Percentiles rank a stretch among this genome's conserved stretches.
phyloP scores from a whole-genome alignment of 78 protist genomes.

The Speleostelium caveatum region DNA sequence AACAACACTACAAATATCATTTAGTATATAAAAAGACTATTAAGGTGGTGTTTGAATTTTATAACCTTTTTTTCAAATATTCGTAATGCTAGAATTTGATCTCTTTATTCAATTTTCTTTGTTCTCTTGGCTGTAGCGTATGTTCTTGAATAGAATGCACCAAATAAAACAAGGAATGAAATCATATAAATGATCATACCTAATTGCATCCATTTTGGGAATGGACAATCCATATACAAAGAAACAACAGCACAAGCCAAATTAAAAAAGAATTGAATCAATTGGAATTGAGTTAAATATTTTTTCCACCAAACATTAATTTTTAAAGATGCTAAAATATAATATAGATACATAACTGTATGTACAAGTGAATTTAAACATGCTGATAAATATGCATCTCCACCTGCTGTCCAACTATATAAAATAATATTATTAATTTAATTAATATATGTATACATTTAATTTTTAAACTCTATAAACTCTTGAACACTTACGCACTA shows the following conservation, averaged over 20 bases:
- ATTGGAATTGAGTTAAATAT: constrained; percentile 81
- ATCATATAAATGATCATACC: constrained; percentile 74
- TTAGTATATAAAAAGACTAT: too few species aligned
- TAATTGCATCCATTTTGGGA: constrained; percentile 72
- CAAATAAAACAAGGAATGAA: constrained; percentile 59
- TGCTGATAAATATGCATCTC: constrained; percentile 73
- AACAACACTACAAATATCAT: too few species aligned
- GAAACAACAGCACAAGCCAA: constrained; percentile 4
- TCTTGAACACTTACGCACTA: background rate
- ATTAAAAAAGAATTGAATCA: constrained; percentile 62
- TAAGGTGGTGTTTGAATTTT: too few species aligned
- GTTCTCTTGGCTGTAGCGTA: background rate
- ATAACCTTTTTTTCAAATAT: too few species aligned
- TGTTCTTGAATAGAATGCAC: constrained; percentile 43
- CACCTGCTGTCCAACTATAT: constrained; percentile 71
- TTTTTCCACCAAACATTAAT: constrained; percentile 77
- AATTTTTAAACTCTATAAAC: too few species aligned
- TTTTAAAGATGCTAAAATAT: constrained; percentile 43
- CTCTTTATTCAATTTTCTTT: background rate
- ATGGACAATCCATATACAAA: constrained; percentile 25
- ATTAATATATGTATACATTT: too few species aligned
- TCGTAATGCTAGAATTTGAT: too few species aligned
- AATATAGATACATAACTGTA: constrained; percentile 80
- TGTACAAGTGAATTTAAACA: constrained; percentile 71
- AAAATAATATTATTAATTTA: too few species aligned